Evolutionary conservation across 768 basidiomycete species (phyloP).

Genomic region (Tricholoma matsutake): DNA sequence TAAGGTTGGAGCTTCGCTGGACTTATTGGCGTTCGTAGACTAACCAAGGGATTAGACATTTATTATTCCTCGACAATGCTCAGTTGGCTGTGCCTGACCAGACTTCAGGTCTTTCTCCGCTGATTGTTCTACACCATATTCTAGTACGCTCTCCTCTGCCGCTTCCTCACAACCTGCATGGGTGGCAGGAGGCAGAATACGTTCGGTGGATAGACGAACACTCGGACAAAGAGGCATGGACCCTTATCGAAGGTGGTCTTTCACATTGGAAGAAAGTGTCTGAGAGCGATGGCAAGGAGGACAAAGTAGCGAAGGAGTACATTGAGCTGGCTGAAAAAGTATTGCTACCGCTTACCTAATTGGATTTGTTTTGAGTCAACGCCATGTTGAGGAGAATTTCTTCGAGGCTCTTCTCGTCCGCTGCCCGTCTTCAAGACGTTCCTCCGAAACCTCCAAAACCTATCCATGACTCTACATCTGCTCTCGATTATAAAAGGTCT

Average conservation of each 20-base stretch:
- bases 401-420: constrained; percentile 37
- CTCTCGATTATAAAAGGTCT: constrained; percentile 83
- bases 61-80: constrained; percentile 85
- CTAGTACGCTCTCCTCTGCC: constrained; percentile 84
- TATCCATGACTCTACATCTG: constrained; percentile 92
- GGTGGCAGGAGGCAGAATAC: constrained; percentile 96
- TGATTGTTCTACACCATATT: constrained; percentile 90
- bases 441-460: constrained; percentile 72
- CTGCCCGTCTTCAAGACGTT: constrained; percentile 19
- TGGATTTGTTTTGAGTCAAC: constrained; percentile 2
- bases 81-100: constrained; percentile 60
- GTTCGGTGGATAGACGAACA: constrained; percentile 96
- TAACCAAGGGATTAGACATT: constrained; percentile 48
- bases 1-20: constrained; percentile 56
- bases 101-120: constrained; percentile 77
- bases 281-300: constrained; percentile 52
- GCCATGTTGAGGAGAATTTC: constrained; percentile 21
- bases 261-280: constrained; percentile 74
- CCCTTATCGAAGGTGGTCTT: constrained; percentile 76
- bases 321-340: constrained; percentile 67
- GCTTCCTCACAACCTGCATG: constrained; percentile 85
- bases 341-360: constrained; percentile 36
- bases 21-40: constrained; percentile 1
- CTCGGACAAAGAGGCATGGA: constrained; percentile 72
- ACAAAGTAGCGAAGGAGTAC: constrained; percentile 52